Evolutionary conservation across 352 stramenopile species (phyloP), one percentile per base, ranked within the genome.

Genomic region (Phytophthora pluvialis): DNA sequence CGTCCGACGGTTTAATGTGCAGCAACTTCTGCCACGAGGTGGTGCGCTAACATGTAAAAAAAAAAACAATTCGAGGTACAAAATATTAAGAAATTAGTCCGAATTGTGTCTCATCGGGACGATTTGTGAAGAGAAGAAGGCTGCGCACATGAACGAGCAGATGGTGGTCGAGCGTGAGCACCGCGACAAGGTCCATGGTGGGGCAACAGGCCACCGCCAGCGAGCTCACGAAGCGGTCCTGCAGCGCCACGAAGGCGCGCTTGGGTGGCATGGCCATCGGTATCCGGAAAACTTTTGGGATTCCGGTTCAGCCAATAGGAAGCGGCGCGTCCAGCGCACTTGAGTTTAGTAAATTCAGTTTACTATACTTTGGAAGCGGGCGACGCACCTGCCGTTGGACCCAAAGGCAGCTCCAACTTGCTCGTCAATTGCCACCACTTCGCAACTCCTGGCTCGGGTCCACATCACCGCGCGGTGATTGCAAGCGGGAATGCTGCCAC

Each of bases 21-120:
- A 95, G 43, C 52, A 92, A 45, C 8, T 82, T 84, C 47, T 93
- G 86, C 86, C 86, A 95, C 12, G 80, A 89, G 0, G 89, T 80
- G 38, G 83, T 88, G 28, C 83, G 81, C 86, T 95, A 55, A 8
- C 21, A 21, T 21, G 21, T 21, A 3, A 12, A 42, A 46, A 39
- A 16, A 48, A 32, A 38, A 50, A 28, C 44, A 28, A 54, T 26
- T 46, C 5, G 6, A 21, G 21, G 21, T 21, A 21, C 21, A 21
- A 21, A 21, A 21, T 21, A 21, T 21, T 21, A 21, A 7, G 31
- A 3, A 35, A 11, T 12, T 35, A 4, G 31, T 35, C 31, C 31
- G 31, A 35, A 35, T 12, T 35, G 9, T 40, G 35, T 48, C 4
- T 48, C 42, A n/a, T 48, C 10, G 9, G 21, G 21, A 9, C 8